Evolutionary conservation across 257 asterid species (phyloP).

Genomic region (Salvia hispanica): DNA sequence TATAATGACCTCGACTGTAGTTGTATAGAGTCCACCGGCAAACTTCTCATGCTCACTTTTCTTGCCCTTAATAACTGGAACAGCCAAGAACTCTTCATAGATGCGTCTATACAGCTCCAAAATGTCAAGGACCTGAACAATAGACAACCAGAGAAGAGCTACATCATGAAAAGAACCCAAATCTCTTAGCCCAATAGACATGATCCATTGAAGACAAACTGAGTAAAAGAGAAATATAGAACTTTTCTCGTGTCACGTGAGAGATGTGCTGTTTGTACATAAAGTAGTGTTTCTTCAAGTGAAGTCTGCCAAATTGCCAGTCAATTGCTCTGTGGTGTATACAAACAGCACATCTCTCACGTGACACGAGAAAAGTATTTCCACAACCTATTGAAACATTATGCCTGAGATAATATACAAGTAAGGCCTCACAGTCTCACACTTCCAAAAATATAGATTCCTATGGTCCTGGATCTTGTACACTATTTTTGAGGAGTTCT

Average conservation of each 20-base stretch:
- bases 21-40: slow-evolving; percentile 95
- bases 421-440: not conserved
- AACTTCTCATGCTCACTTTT: slow-evolving; percentile 94
- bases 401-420: not conserved
- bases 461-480: not conserved
- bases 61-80: slow-evolving; percentile 84
- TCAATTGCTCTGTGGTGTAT: not conserved
- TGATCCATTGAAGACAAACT: not conserved
- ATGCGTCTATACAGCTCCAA: slow-evolving; percentile 86
- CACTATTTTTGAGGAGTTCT: not conserved
- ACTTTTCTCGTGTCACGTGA: not conserved
- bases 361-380: slow-evolving; percentile 5
- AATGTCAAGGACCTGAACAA: slow-evolving; percentile 68
- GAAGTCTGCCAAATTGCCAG: no score
- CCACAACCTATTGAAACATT: not conserved
- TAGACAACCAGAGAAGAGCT: slow-evolving; percentile 1
- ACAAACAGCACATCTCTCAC: not conserved
- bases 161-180: slow-evolving; percentile 9
- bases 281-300: not conserved
- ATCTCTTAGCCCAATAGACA: not conserved
- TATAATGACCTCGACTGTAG: slow-evolving; percentile 77
- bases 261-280: not conserved
- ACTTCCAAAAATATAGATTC: not conserved
- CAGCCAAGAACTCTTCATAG: slow-evolving; percentile 89
- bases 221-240: not conserved